Evolutionary conservation across 2,329 filamentous ascomycete species (phyloP).

Genomic region (Scedosporium minutisporum): DNA sequence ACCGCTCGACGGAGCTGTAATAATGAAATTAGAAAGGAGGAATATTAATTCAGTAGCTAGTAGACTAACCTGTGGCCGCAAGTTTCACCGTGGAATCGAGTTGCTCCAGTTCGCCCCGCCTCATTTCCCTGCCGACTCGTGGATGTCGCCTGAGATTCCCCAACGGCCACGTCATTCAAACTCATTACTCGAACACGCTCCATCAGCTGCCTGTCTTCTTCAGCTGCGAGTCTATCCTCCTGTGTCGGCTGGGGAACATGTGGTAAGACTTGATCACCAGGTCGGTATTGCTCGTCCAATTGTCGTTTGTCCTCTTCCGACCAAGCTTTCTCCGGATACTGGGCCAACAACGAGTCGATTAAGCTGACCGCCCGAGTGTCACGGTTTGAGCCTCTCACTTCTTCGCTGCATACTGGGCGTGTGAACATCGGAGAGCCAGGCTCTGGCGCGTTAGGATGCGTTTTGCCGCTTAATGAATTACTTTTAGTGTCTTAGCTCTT

Average conservation of each 20-base stretch:
- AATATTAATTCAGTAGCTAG: background rate
- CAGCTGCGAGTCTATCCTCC: background rate
- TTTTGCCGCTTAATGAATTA: too few species aligned
- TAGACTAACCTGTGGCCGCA: background rate
- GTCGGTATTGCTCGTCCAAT: background rate
- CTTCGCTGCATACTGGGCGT: background rate
- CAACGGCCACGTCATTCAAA: background rate
- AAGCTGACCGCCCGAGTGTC: background rate
- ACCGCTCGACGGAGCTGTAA: background rate
- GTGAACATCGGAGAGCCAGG: background rate
- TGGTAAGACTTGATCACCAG: background rate
- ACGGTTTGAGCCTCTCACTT: background rate
- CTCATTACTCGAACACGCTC: background rate
- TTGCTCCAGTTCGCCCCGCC: background rate
- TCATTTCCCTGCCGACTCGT: background rate
- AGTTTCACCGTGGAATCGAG: background rate
- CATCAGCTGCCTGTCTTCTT: background rate
- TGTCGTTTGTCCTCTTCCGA: background rate
- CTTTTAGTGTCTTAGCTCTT: too few species aligned
- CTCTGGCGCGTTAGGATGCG: too few species aligned
- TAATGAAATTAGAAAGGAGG: background rate
- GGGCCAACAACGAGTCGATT: background rate
- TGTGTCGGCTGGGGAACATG: background rate
- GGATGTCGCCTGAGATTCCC: background rate
- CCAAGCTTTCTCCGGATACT: background rate